These are phyloP conservation scores for Peniophora sp. DNA, from an alignment of 1,284 basidiomycete species.

Conservation along the genomic window DNA sequence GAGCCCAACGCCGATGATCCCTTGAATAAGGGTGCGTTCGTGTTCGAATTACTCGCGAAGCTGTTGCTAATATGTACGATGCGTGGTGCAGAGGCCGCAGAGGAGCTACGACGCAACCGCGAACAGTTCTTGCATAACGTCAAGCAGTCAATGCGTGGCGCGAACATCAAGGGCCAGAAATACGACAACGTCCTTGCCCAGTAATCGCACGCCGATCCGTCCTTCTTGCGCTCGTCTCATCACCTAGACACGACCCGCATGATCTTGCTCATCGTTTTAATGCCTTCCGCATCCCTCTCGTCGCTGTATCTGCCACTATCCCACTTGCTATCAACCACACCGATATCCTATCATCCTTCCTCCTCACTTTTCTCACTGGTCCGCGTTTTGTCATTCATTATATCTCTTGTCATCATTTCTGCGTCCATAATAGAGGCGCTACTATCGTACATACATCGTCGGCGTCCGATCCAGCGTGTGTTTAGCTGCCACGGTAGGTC, in stretches of 20 bases:
- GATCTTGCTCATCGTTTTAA: not conserved
- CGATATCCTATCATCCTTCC: not conserved
- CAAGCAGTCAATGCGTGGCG: conserved; percentile 76
- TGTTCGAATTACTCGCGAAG: not conserved
- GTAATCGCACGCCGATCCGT: conserved; percentile 18
- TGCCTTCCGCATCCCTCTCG: not conserved
- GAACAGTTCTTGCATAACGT: conserved; percentile 80
- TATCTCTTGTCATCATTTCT: not conserved
- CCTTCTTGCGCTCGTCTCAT: not conserved
- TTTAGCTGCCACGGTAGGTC: conserved; percentile 81
- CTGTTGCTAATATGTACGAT: conserved; percentile 3
- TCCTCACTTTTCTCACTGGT: not conserved
- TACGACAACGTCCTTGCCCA: conserved; percentile 69
- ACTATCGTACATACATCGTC: conserved; percentile 3
- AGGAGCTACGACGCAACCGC: conserved; percentile 82
- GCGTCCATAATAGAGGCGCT: not conserved
- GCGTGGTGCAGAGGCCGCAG: conserved; percentile 74
- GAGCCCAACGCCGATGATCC: conserved; percentile 99
- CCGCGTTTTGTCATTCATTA: not conserved
- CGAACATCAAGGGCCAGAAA: conserved; percentile 62
- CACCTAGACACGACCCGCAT: not conserved
- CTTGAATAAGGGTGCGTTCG: conserved; percentile 84
- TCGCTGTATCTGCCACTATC: not conserved
- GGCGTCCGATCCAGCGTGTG: not conserved
- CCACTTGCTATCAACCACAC: not conserved